A percentile compares a stretch with the other conserved stretches of the same genome.
phyloP scores from a whole-genome alignment of 225 moss, liverwort and hornwort species.

The Asterella californica region DNA sequence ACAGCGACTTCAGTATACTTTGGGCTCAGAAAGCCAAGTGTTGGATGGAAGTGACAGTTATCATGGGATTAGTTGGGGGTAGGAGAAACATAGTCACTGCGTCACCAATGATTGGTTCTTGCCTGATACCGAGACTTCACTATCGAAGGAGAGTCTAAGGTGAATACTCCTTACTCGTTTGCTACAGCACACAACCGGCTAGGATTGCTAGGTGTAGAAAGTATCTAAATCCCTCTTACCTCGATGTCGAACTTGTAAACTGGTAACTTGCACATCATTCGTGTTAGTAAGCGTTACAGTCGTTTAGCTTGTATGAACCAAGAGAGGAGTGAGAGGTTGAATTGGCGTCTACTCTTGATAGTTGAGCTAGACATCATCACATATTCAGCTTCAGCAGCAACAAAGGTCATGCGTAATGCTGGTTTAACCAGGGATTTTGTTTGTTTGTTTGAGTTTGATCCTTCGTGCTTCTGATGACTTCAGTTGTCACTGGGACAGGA shows the following conservation, averaged over 20 bases:
- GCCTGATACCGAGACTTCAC: neutral
- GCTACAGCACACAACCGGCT: no score
- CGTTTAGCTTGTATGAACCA: neutral
- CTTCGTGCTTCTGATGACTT: neutral
- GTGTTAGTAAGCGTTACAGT: no score
- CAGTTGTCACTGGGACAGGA: neutral
- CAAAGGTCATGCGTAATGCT: neutral
- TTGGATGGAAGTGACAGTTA: neutral
- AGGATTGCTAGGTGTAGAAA: neutral
- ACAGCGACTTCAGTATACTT: neutral
- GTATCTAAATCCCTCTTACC: neutral
- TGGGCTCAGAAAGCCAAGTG: neutral
- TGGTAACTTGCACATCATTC: neutral
- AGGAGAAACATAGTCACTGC: neutral
- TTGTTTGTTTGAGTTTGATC: no score
- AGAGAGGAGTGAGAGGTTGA: neutral
- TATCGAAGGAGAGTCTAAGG: constrained; percentile 5
- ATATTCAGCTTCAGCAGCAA: neutral
- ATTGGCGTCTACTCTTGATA: neutral
- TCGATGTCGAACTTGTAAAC: neutral
- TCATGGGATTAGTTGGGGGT: neutral
- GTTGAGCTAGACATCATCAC: neutral
- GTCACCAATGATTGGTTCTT: neutral
- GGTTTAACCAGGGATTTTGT: neutral
- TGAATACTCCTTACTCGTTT: neutral